phyloP scores from a whole-genome alignment of 129 eudicot genomes.

The Flaveria bidentis region DNA sequence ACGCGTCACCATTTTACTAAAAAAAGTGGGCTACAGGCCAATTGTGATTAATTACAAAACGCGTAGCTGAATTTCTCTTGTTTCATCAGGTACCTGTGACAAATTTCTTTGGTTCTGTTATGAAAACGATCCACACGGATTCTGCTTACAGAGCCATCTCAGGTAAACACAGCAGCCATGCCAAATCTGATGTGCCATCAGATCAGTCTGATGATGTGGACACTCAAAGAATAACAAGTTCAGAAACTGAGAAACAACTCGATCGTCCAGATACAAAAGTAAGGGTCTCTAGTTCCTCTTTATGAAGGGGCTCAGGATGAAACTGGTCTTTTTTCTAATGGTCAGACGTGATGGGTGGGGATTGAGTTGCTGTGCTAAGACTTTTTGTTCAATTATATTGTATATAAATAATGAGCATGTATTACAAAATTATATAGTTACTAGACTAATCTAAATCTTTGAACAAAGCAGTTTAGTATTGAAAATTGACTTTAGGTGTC shows the following conservation, averaged over 20 bases:
- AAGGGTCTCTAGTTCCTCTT: slow-evolving; percentile 18
- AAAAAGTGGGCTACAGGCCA: background rate
- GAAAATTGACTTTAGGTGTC: background rate
- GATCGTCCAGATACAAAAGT: slow-evolving; percentile 43
- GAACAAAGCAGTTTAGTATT: background rate
- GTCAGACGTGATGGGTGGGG: background rate
- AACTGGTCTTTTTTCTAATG: background rate
- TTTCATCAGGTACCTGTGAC: slow-evolving; percentile 85
- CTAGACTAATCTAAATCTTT: background rate
- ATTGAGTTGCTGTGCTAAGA: background rate
- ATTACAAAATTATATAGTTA: background rate
- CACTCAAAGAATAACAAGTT: slow-evolving; percentile 28
- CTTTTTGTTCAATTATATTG: background rate
- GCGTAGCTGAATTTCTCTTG: background rate
- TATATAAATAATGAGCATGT: background rate
- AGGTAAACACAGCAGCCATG: slow-evolving; percentile 34
- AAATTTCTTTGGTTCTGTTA: slow-evolving; percentile 96
- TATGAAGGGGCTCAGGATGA: background rate
- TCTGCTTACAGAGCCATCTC: slow-evolving; percentile 69
- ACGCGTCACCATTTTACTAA: background rate
- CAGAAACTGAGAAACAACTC: slow-evolving; percentile 40
- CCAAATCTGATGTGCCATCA: slow-evolving; percentile 29
- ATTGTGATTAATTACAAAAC: background rate
- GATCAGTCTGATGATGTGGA: slow-evolving; percentile 35
- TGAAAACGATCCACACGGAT: slow-evolving; percentile 89